A percentile compares a stretch with the other conserved stretches of the same genome.
Conservation (phyloP, 257 asterid species). For the Handroanthus guayacan region DNA sequence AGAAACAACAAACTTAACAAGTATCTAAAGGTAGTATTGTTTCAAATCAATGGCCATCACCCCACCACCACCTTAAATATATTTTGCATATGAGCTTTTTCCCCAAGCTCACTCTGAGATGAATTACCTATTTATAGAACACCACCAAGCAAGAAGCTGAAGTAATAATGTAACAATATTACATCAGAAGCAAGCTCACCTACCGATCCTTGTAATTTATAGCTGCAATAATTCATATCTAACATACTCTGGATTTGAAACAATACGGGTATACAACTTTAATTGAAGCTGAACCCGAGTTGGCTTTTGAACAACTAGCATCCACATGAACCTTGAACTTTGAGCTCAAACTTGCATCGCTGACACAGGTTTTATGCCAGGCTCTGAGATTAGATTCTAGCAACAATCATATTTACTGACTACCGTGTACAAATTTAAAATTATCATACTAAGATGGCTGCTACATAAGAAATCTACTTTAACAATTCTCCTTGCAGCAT, state of each 20-base stretch:
- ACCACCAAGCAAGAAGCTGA: constrained; percentile 11
- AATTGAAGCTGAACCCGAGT: not conserved
- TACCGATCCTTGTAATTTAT: not conserved
- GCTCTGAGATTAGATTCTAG: not conserved
- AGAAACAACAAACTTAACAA: not conserved
- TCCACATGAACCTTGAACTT: constrained; percentile 23
- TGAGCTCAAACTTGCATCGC: not conserved
- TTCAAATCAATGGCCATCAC: constrained; percentile 1
- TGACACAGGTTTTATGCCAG: constrained; percentile 10
- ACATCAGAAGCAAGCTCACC: constrained; percentile 8
- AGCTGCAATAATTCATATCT: not conserved
- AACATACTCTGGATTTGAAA: not conserved
- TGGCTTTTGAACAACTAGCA: constrained; percentile 13
- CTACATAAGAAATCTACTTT: constrained; percentile 10
- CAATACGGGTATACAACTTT: not conserved
- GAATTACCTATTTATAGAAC: not conserved
- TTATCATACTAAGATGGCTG: not conserved
- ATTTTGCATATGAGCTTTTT: not conserved
- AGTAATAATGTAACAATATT: not conserved
- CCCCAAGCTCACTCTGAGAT: constrained; percentile 12
- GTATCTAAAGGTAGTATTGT: constrained; percentile 14
- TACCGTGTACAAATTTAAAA: not conserved
- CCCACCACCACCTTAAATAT: too few relatives aligned
- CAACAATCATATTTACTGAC: not conserved
- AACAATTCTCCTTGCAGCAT: constrained; percentile 7